Percentiles rank a stretch among this genome's conserved stretches.
Evolutionary conservation across 2,329 filamentous ascomycete species (phyloP).

Genomic region (Colletotrichum camelliae): DNA sequence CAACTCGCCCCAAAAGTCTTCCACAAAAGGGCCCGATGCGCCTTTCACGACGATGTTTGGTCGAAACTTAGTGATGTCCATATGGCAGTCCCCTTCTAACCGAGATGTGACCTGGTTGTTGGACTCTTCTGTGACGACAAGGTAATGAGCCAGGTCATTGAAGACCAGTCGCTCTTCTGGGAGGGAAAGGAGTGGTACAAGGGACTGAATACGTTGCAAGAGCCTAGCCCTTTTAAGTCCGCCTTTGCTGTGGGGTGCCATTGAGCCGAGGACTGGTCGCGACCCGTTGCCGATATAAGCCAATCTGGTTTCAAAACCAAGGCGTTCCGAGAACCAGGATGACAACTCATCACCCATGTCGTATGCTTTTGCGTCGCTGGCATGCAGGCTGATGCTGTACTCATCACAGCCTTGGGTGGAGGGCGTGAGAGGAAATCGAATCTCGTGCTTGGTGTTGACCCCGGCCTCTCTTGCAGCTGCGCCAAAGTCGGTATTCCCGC

Average conservation of each 20-base stretch:
- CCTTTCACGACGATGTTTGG: conserved; percentile 4
- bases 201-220: conserved; percentile 26
- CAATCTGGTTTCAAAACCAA: conserved; percentile 66
- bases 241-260: conserved; percentile 33
- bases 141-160: conserved; percentile 75
- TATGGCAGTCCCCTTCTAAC: neutral
- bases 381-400: conserved; percentile 62
- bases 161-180: conserved; percentile 64
- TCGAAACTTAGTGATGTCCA: neutral
- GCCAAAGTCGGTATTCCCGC: neutral
- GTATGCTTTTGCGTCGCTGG: conserved; percentile 62
- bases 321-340: conserved; percentile 69
- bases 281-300: conserved; percentile 68
- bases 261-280: conserved; percentile 67
- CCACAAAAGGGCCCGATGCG: neutral
- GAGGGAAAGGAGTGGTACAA: conserved; percentile 35
- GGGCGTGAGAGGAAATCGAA: neutral
- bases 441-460: neutral
- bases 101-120: conserved; percentile 55
- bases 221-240: neutral
- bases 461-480: neutral
- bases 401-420: conserved; percentile 39
- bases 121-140: conserved; percentile 74
- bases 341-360: conserved; percentile 66
- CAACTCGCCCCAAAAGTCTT: conserved; percentile 9